Conservation (phyloP, 345 rosid species). For the Acer yangbiense region DNA sequence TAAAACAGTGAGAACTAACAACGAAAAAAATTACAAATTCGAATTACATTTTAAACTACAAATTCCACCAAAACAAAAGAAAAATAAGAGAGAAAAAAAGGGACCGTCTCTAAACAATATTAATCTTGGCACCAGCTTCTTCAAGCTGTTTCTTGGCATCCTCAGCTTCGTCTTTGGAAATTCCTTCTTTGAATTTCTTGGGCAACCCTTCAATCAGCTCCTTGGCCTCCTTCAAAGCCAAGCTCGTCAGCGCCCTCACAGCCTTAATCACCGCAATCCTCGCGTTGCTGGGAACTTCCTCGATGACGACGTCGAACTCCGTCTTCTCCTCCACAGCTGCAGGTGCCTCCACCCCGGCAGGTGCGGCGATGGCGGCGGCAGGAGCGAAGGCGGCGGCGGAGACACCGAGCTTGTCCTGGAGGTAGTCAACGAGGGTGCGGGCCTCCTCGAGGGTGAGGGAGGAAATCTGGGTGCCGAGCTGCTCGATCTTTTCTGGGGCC, state of each 20-base stretch:
- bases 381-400: conserved; percentile 79
- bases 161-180: conserved; percentile 82
- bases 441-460: conserved; percentile 78
- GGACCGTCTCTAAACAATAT: conserved; percentile 42
- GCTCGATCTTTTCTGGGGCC: conserved; percentile 75
- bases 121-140: conserved; percentile 77
- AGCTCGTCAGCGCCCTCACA: conserved; percentile 68
- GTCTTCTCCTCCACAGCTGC: conserved; percentile 68
- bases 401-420: conserved; percentile 83
- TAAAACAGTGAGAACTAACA: background rate
- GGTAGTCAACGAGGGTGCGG: conserved; percentile 69
- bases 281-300: conserved; percentile 70
- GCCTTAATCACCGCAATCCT: conserved; percentile 88
- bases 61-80: background rate
- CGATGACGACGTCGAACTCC: conserved; percentile 77
- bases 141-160: conserved; percentile 87
- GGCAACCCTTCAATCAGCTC: conserved; percentile 87
- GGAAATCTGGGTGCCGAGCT: conserved; percentile 64
- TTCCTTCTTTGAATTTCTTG: conserved; percentile 79
- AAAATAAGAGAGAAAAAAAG: background rate
- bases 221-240: conserved; percentile 91
- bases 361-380: conserved; percentile 41
- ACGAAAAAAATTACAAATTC: background rate
- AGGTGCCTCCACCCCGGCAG: conserved; percentile 38
- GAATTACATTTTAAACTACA: background rate